Base-by-base conservation (phyloP, 1,139 yeast species). In the Pichia sp. region DNA sequence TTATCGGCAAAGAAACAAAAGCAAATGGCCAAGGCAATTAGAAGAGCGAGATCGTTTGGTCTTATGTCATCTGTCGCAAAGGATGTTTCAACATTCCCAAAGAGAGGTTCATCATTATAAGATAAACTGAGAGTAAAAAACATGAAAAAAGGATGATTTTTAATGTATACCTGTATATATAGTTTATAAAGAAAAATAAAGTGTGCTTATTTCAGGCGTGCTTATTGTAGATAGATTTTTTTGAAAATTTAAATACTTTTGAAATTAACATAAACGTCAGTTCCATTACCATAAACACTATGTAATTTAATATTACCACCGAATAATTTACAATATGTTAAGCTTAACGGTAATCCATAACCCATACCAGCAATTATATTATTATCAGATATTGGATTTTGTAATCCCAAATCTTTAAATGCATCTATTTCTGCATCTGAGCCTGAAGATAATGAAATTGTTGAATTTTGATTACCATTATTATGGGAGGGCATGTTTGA, bases 311-410 rank as follows among this genome's bases (percentile, higher is more conserved):
- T 76, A 67, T 77, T 80, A 1, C 98, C 98, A 42, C 83, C 83
- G 64, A 84, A 83, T 62, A 83, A 75, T 63, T 80, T 84, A 39
- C 84, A 80, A 61, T 84, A 84, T 0, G 87, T 84, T 62, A 80
- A 79, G 70, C 93, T 87, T 56, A 91, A 72, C 1, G 98, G 98
- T 50, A 91, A 70, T 0, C 99, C 99, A 65, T 89, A 91, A 0
- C 99, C 99, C 87, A 93, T 85, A 0, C 99, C 99, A 0, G 97
- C 96, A 36, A 90, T 88, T 22, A 80, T 79, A 61, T 86, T 86
- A 52, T 82, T 69, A 0, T 87, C 76, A 64, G 78, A 79, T 64
- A 73, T 75, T 43, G 77, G 71, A 28, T 79, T 83, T 4, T 85
- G 18, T 11, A 55, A 36, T n/a, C 54, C 54, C 18, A 52, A 44